Evolutionary conservation across 371 early-diverging fungal species (phyloP).

Genomic region (Rhizopus arrhizus): DNA sequence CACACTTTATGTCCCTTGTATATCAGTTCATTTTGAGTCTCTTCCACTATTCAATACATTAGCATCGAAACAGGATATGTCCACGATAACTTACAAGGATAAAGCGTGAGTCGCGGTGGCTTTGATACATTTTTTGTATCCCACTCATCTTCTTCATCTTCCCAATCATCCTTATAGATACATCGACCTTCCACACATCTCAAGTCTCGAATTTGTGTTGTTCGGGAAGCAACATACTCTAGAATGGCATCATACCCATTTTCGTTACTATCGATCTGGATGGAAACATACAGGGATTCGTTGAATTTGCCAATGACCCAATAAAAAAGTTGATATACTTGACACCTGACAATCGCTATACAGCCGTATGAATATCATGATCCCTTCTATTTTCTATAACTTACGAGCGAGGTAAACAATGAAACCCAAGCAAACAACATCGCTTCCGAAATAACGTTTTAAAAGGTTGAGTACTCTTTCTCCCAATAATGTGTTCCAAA

Average conservation of each 20-base stretch:
- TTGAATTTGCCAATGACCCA: background rate
- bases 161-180: conserved; percentile 10
- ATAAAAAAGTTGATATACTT: conserved; percentile 7
- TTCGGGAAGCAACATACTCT: conserved; percentile 19
- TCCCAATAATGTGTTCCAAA: conserved; percentile 29
- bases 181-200: conserved; percentile 25
- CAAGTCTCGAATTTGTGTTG: conserved; percentile 4
- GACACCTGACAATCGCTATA: conserved; percentile 25
- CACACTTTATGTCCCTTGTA: conserved; percentile 40
- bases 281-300: conserved; percentile 27
- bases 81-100: conserved; percentile 31
- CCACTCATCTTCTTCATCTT: conserved; percentile 2
- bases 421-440: conserved; percentile 36
- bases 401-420: conserved; percentile 36
- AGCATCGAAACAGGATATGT: background rate
- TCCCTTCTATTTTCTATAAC: background rate
- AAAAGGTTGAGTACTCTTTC: conserved; percentile 26
- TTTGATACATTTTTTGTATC: background rate
- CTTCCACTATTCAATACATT: conserved; percentile 18
- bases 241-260: conserved; percentile 26
- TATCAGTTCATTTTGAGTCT: conserved; percentile 17
- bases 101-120: conserved; percentile 25
- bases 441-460: conserved; percentile 33
- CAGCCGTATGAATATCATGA: too few species aligned
- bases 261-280: conserved; percentile 21